Evolutionary conservation across 306 rosid genomes (phyloP).

Genomic region (Inga oerstediana): DNA sequence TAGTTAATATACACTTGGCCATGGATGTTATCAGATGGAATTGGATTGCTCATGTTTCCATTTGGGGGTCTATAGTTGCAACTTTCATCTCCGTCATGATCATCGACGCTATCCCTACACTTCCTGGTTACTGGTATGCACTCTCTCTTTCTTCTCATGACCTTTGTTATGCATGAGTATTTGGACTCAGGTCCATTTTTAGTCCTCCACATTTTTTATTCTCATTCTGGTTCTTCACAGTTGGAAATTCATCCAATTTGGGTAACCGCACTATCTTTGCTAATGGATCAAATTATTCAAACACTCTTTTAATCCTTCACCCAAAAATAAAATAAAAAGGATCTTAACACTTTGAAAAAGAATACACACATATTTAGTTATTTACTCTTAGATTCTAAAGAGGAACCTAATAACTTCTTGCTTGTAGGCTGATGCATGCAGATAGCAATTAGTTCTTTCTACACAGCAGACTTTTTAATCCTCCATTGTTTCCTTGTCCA

Average conservation of each 20-base stretch:
- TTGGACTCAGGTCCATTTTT: not conserved
- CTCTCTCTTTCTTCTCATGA: slow-evolving; percentile 23
- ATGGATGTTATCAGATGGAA: slow-evolving; percentile 88
- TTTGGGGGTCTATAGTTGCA: slow-evolving; percentile 88
- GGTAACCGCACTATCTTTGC: not conserved
- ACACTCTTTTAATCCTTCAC: not conserved
- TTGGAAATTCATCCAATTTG: not conserved
- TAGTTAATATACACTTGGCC: slow-evolving; percentile 91
- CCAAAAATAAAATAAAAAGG: too few relatives aligned
- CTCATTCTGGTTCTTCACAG: not conserved
- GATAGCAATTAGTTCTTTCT: not conserved
- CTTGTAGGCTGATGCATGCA: not conserved
- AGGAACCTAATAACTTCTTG: not conserved
- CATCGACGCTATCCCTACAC: slow-evolving; percentile 66
- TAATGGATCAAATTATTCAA: not conserved
- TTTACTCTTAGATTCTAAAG: too few relatives aligned
- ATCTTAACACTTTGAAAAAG: not conserved
- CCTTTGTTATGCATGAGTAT: not conserved
- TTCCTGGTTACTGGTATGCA: slow-evolving; percentile 81
- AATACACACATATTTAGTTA: not conserved
- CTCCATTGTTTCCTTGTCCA: not conserved
- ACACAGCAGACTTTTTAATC: not conserved
- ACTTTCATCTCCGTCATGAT: slow-evolving; percentile 67
- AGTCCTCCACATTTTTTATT: not conserved
- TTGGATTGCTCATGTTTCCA: slow-evolving; percentile 75